phyloP scores from a whole-genome alignment of 257 asterid genomes.

The Cinchona pubescens region DNA sequence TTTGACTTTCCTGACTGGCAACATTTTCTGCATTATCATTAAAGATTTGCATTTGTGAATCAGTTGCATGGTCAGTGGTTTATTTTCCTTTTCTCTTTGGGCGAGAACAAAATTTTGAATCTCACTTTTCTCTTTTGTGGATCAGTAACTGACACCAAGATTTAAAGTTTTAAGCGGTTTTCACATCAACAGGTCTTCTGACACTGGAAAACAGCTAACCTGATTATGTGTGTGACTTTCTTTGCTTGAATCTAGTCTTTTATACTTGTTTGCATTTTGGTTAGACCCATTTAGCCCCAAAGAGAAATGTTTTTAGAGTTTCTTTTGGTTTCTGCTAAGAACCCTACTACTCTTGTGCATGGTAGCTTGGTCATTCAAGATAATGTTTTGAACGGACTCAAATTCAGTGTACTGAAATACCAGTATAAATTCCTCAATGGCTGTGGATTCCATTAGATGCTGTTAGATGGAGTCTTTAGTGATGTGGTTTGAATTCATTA shows the following conservation, averaged over 20 bases:
- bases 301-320: background rate
- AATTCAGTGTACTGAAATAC: background rate
- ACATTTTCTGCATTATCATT: background rate
- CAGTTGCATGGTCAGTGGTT: background rate
- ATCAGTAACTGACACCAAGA: background rate
- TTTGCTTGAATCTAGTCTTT: background rate
- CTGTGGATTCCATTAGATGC: background rate
- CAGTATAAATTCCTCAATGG: background rate
- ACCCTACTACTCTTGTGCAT: background rate
- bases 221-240: background rate
- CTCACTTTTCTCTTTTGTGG: background rate
- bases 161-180: background rate
- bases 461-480: background rate
- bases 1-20: constrained; percentile 4
- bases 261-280: background rate
- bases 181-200: background rate
- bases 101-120: background rate
- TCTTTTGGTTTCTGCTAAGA: constrained; percentile 4
- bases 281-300: background rate
- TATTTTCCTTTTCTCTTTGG: background rate
- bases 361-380: background rate
- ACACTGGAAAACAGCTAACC: background rate
- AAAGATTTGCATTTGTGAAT: background rate
- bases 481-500: background rate
- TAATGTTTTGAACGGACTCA: background rate